Evolutionary conservation across 306 rosid genomes (phyloP), one percentile per base, ranked within the genome.

Genomic region (peach (Prunus persica)): DNA sequence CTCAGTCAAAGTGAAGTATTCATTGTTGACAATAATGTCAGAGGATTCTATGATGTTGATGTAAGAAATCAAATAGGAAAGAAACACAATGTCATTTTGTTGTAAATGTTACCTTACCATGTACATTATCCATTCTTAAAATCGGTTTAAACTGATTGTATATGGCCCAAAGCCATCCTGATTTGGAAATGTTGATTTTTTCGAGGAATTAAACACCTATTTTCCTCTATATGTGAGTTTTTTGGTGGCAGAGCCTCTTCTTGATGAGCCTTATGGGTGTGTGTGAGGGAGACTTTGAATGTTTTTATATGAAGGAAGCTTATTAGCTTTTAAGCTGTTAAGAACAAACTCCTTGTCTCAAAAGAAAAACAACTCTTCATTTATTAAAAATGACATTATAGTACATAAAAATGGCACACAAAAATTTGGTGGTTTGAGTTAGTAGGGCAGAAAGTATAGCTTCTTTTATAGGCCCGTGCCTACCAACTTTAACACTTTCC

Each of bases 1-100:
- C 76, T 87, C 93, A 19, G 80, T 94, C 81, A 91, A 81, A 71
- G 97, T 86, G 32, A 94, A 94, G 79, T 94, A 84, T 82, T 85
- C 98, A 0, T 86, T 94, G 88, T 83, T 94, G 83, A 92, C 93
- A 68, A 88, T 94, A 65, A 72, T 86, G 81, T 85, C 80, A 0
- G 96, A 89, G 51, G 97, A 91, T 78, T 86, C 75, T 34, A 65
- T 88, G 66, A 22, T 81, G 71, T 80, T 73, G 11, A 51, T 67
- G 71, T 80, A 67, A 69, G 65, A 75, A 66, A 28, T 4, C 19
- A 41, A 22, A 4, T 2, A 0, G 64, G 45, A 22, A 55, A 34
- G 43, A 24, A 20, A 45, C 32, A 3, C 73, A 52, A 28, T 22
- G 43, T 65, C 57, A 10, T 47, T 58, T 66, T 38, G 24, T 12